phyloP scores from a whole-genome alignment of 2,329 filamentous ascomycete species.

The Shiraia bambusicola region DNA sequence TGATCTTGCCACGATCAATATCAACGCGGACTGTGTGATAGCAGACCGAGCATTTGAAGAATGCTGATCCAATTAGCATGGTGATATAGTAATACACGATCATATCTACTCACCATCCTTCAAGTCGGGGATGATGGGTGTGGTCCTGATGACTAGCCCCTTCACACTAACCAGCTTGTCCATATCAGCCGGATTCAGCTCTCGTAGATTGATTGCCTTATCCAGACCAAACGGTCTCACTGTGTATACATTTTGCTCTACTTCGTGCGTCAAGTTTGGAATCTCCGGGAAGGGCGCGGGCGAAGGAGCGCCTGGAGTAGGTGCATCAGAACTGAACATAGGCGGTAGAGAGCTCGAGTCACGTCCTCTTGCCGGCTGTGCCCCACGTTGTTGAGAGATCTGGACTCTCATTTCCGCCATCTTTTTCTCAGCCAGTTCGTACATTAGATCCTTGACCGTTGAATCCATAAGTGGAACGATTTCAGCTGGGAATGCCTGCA shows the following conservation, averaged over 20 bases:
- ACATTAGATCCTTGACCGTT: constrained; percentile 87
- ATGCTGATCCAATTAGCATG: constrained; percentile 57
- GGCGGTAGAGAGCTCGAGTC: constrained; percentile 71
- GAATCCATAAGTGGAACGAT: constrained; percentile 97
- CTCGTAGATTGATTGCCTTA: constrained; percentile 83
- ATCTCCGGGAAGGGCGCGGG: constrained; percentile 50
- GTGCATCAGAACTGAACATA: constrained; percentile 77
- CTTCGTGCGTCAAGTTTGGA: constrained; percentile 73
- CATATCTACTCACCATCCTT: constrained; percentile 64
- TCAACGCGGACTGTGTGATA: constrained; percentile 88
- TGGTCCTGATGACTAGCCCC: constrained; percentile 91
- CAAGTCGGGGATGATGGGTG: constrained; percentile 97
- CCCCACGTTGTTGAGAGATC: constrained; percentile 58
- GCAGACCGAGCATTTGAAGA: constrained; percentile 93
- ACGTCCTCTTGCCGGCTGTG: constrained; percentile 44
- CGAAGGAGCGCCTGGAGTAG: constrained; percentile 43
- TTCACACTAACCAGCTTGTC: constrained; percentile 95
- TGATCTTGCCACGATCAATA: constrained; percentile 93
- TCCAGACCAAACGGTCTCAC: constrained; percentile 89
- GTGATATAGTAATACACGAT: background rate
- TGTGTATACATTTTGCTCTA: constrained; percentile 77
- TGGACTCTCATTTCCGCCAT: constrained; percentile 66
- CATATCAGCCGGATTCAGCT: constrained; percentile 94
- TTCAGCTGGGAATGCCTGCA: constrained; percentile 92
- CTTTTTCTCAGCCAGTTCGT: constrained; percentile 81